These are phyloP conservation scores for Salix arbutifolia DNA, from an alignment of 345 rosid genomes.

Conservation along the genomic window DNA sequence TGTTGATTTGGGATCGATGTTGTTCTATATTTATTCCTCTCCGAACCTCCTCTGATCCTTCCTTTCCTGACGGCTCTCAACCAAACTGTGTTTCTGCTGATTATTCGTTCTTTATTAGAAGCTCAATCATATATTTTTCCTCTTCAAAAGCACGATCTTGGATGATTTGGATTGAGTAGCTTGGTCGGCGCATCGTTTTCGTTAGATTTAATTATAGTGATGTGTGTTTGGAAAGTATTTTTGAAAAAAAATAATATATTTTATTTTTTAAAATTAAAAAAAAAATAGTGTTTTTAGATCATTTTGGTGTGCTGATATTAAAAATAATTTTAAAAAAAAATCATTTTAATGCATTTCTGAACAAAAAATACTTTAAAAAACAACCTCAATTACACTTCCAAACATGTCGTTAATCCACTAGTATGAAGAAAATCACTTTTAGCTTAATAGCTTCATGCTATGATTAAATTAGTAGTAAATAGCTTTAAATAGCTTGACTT, in stretches of 20 bases:
- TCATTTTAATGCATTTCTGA: rapidly evolving
- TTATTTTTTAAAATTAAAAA: no score
- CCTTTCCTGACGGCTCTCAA: background rate
- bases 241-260: no score
- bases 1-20: background rate
- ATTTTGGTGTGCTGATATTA: no score
- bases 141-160: background rate
- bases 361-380: no score
- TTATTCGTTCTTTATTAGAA: background rate
- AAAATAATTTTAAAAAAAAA: no score
- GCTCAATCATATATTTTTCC: background rate
- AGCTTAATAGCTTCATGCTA: no score
- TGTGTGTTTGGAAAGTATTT: no score
- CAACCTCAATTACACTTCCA: no score
- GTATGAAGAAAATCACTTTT: no score
- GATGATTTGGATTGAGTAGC: background rate
- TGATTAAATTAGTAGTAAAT: no score
- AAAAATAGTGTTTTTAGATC: no score
- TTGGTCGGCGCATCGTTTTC: background rate
- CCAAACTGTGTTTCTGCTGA: background rate
- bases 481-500: background rate
- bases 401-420: background rate
- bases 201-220: background rate
- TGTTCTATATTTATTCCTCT: background rate
- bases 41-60: background rate